A percentile compares a stretch with the other conserved stretches of the same genome.
Evolutionary conservation across 2,329 filamentous ascomycete species (phyloP).

Genomic region (Emydomyces testavorans): DNA sequence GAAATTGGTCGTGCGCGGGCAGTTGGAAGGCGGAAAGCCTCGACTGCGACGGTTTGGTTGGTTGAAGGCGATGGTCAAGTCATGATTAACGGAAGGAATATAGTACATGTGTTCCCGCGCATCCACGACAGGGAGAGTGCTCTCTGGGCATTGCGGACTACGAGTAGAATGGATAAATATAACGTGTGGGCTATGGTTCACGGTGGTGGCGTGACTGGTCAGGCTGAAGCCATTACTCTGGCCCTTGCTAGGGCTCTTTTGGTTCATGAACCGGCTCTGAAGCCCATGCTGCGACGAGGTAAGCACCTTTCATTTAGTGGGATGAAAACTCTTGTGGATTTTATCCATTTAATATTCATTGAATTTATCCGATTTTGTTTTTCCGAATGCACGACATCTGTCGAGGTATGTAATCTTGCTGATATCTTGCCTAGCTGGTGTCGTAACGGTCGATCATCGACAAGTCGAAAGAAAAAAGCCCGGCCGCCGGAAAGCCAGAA

Average conservation of each 20-base stretch:
- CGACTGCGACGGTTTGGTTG: constrained; percentile 70
- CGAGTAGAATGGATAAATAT: constrained; percentile 82
- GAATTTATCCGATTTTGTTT: constrained; percentile 13
- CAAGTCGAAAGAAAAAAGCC: constrained; percentile 97
- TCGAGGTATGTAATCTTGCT: not conserved
- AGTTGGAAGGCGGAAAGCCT: constrained; percentile 77
- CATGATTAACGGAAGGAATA: constrained; percentile 76
- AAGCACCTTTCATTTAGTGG: constrained; percentile 33
- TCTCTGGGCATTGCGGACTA: constrained; percentile 77
- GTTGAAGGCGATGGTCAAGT: constrained; percentile 90
- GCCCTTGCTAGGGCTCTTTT: constrained; percentile 78
- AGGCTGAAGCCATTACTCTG: constrained; percentile 87
- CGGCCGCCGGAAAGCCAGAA: constrained; percentile 89
- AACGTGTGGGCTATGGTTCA: constrained; percentile 80
- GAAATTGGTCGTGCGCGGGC: constrained; percentile 65
- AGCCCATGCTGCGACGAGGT: constrained; percentile 80
- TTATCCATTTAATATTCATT: not conserved
- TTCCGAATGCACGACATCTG: constrained; percentile 17
- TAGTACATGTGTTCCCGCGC: constrained; percentile 70
- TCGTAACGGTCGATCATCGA: constrained; percentile 80
- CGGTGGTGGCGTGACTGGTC: constrained; percentile 85
- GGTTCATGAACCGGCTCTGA: constrained; percentile 84
- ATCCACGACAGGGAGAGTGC: constrained; percentile 91
- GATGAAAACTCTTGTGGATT: not conserved
- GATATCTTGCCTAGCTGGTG: constrained; percentile 56